Evolutionary conservation across 495 filamentous ascomycete genomes (phyloP).

Genomic region (Penicillium herquei): DNA sequence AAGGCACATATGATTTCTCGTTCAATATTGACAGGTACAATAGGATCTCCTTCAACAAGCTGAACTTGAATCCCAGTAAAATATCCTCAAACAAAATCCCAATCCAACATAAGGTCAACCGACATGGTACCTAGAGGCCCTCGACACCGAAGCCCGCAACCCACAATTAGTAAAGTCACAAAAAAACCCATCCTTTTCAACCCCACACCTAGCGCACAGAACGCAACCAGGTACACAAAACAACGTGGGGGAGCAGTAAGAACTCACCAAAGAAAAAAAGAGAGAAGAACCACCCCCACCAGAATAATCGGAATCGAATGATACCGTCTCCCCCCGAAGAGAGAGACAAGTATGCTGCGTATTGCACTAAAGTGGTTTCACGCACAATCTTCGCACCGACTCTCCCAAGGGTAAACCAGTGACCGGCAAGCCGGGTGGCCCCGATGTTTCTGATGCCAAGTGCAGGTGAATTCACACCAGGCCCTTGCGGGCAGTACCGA

Average conservation of each 20-base stretch:
- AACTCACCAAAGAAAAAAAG: conserved; percentile 61
- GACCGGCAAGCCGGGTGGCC: conserved; percentile 31
- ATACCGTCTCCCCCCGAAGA: conserved; percentile 54
- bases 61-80: neutral
- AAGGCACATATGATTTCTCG: too few species aligned
- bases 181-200: conserved; percentile 34
- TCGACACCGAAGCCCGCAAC: conserved; percentile 15
- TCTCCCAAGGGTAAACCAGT: conserved; percentile 67
- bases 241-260: conserved; percentile 7
- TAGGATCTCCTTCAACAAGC: too few species aligned
- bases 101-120: neutral
- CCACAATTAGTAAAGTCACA: conserved; percentile 41
- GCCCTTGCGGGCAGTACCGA: conserved; percentile 82
- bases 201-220: conserved; percentile 12
- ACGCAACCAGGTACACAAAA: conserved; percentile 9
- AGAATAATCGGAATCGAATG: conserved; percentile 99
- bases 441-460: conserved; percentile 99
- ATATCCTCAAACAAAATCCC: neutral
- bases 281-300: conserved; percentile 78
- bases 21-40: too few species aligned
- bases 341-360: conserved; percentile 75
- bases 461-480: conserved; percentile 93
- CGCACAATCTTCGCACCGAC: conserved; percentile 93
- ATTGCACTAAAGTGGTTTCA: conserved; percentile 97
- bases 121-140: neutral